Evolutionary conservation across 352 stramenopile genomes (phyloP).

Genomic region (Phytophthora brassicae): DNA sequence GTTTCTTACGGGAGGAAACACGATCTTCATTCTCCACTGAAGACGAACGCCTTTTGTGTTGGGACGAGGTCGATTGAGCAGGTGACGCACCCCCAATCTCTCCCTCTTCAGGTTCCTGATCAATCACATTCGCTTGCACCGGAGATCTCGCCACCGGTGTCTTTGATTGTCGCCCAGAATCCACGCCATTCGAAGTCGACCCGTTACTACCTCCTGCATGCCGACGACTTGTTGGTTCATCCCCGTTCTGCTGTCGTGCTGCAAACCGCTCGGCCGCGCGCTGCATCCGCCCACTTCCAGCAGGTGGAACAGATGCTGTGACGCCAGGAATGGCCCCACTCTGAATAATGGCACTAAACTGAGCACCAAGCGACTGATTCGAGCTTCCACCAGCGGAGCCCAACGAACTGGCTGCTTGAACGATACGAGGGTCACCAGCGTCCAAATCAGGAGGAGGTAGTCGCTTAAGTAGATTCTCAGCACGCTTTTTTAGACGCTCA

Average conservation of each 20-base stretch:
- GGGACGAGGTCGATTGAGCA: constrained; percentile 29
- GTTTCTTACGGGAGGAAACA: constrained; percentile 34
- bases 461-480: constrained; percentile 80
- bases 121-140: constrained; percentile 15
- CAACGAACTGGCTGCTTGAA: constrained; percentile 54
- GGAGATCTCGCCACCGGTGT: constrained; percentile 26
- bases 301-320: constrained; percentile 25
- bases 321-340: constrained; percentile 39
- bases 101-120: constrained; percentile 56
- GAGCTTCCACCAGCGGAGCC: constrained; percentile 37
- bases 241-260: constrained; percentile 43
- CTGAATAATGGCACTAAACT: constrained; percentile 85
- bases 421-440: constrained; percentile 57
- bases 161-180: constrained; percentile 37
- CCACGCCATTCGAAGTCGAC: constrained; percentile 20
- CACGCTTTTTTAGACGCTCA: constrained; percentile 83
- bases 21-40: constrained; percentile 35
- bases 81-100: constrained; percentile 43
- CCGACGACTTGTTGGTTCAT: constrained; percentile 19
- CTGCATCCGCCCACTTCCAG: constrained; percentile 60
- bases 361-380: constrained; percentile 58
- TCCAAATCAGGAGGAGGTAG: constrained; percentile 61
- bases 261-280: constrained; percentile 65
- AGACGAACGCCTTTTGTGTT: constrained; percentile 40
- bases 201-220: constrained; percentile 21